Evolutionary conservation across 2,329 filamentous ascomycete genomes (phyloP), one percentile per base, ranked within the genome.

Genomic region (Colletotrichum lentis): DNA sequence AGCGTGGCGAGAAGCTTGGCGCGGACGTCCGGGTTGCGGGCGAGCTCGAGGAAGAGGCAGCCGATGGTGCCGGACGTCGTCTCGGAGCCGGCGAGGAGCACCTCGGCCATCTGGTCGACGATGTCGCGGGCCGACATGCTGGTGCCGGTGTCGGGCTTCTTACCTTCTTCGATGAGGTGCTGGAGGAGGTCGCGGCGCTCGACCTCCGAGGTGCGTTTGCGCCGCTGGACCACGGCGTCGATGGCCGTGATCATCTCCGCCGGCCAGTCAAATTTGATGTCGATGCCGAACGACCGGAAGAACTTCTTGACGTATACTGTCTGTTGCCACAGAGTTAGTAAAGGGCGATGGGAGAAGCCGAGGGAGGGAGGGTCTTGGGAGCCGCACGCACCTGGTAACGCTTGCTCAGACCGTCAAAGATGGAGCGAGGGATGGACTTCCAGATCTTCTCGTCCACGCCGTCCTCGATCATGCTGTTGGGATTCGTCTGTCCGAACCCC

Each of bases 81-180:
- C 63, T 75, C 73, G 44, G 72, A 74, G 37, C 73, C 73, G 14
- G 73, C 73, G 6, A 75, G 73, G 16, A 74, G 69, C 57, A 75
- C 72, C 43, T 69, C 67, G 54, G 67, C 64, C 67, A 69, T 69
- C 24, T 69, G 64, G 47, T 69, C 67, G 18, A 67, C 58, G 2
- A 73, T 72, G 20, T 69, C 71, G 58, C 57, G 70, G 22, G 47
- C 61, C n/a, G 18, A 62, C 72, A 70, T 73, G 44, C 7, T 61
- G 11, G 47, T 67, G 11, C 67, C 67, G 27, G 67, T 72, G 31
- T 67, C 63, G 0, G 67, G 67, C 46, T 67, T 69, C 64, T 69
- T 68, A 2, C 66, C 66, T 16, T 68, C 66, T 39, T 68, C 66
- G n/a, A 68, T 68, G 8, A 68, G 66, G 27, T 68, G 66, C 24